These are phyloP conservation scores for Aureobasidium sp. DNA, from an alignment of 2,329 filamentous ascomycete species.

Conservation along the genomic window DNA sequence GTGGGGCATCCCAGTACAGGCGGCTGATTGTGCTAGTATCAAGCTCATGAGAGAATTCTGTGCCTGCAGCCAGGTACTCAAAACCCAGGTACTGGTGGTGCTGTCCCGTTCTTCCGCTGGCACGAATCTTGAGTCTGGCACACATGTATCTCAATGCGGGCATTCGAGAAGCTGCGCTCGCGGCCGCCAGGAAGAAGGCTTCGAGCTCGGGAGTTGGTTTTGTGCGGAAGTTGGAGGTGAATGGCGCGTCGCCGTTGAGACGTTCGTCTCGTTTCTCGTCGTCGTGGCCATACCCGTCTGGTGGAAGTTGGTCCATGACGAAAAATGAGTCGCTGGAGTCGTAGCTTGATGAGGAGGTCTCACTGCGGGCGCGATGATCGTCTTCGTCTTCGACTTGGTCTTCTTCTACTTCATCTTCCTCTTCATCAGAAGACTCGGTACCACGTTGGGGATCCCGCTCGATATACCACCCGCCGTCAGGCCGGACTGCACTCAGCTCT, in stretches of 20 bases:
- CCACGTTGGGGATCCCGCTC: neutral
- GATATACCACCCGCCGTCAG: constrained; percentile 2
- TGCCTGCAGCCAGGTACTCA: neutral
- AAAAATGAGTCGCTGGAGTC: neutral
- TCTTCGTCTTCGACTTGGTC: neutral
- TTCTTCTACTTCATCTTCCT: neutral
- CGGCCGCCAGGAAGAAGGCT: neutral
- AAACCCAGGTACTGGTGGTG: neutral
- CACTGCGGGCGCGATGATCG: neutral
- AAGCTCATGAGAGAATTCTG: neutral
- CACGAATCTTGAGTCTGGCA: neutral
- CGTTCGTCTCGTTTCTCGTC: neutral
- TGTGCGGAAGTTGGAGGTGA: neutral
- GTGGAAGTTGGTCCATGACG: neutral
- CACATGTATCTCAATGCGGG: neutral
- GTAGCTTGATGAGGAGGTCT: neutral
- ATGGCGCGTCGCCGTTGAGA: neutral
- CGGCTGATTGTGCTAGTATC: neutral
- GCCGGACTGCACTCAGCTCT: neutral
- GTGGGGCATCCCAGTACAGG: neutral
- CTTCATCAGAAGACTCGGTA: neutral
- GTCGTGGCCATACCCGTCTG: neutral
- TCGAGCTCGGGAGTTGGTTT: neutral
- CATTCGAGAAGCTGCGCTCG: neutral
- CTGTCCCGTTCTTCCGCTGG: neutral